Conservation (phyloP, 164 flowering plant species). For the Protea cynaroides region DNA sequence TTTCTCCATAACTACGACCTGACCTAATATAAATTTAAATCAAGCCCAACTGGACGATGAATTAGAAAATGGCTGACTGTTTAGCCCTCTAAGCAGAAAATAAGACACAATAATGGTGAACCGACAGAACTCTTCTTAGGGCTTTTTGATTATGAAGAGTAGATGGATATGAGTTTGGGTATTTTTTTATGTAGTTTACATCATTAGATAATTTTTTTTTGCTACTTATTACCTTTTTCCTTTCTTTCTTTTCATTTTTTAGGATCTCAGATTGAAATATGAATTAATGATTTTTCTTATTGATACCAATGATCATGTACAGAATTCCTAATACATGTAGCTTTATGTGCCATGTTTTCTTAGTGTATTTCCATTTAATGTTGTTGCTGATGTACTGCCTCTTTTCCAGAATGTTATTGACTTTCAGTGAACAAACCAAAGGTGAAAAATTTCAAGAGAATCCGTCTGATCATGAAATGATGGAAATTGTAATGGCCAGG, state of each 20-base stretch:
- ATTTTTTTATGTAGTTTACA: too few species aligned
- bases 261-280: not conserved
- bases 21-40: too few species aligned
- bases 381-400: slow-evolving; percentile 1
- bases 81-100: too few species aligned
- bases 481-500: slow-evolving; percentile 92
- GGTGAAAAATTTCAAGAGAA: slow-evolving; percentile 66
- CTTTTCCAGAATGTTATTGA: slow-evolving; percentile 68
- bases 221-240: too few species aligned
- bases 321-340: not conserved
- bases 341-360: not conserved
- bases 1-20: too few species aligned
- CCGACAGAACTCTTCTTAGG: too few species aligned
- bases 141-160: too few species aligned
- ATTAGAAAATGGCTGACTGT: too few species aligned
- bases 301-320: not conserved
- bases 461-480: slow-evolving; percentile 84
- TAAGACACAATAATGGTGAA: too few species aligned
- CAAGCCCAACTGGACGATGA: too few species aligned
- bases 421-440: slow-evolving; percentile 74
- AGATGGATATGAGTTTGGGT: too few species aligned
- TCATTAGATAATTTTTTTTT: not conserved
- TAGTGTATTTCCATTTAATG: not conserved
- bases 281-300: not conserved
- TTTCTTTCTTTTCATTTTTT: too few species aligned